Evolutionary conservation across 2,329 filamentous ascomycete genomes (phyloP).

Genomic region (Elsinoe necatrix): DNA sequence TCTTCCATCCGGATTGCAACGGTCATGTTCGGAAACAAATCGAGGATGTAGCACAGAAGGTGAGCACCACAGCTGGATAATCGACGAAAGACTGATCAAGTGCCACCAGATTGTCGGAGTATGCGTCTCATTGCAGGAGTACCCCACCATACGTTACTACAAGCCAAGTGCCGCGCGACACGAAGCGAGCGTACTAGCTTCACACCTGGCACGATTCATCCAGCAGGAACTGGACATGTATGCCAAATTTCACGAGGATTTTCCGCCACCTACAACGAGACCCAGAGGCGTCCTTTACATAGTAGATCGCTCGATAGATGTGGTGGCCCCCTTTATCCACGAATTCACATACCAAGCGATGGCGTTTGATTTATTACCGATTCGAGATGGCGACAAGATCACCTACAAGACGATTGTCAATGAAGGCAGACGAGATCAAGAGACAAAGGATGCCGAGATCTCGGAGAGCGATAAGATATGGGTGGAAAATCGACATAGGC

Average conservation of each 20-base stretch:
- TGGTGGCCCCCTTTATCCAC: conserved; percentile 78
- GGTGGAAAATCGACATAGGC: conserved; percentile 86
- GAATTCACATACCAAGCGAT: conserved; percentile 99
- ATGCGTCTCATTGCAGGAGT: conserved; percentile 87
- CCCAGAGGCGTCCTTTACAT: conserved; percentile 79
- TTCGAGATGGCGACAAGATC: conserved; percentile 81
- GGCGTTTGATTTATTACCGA: conserved; percentile 85
- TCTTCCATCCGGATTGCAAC: conserved; percentile 89
- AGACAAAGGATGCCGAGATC: conserved; percentile 87
- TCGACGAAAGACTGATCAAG: neutral
- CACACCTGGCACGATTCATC: conserved; percentile 80
- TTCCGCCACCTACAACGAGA: conserved; percentile 68
- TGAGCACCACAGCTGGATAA: conserved; percentile 30
- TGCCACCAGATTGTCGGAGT: conserved; percentile 65
- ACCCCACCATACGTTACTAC: conserved; percentile 88
- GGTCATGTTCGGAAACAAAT: conserved; percentile 73
- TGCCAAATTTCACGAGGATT: conserved; percentile 72
- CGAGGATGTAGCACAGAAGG: conserved; percentile 79
- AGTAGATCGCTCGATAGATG: conserved; percentile 86
- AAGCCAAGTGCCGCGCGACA: conserved; percentile 65
- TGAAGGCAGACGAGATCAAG: conserved; percentile 58
- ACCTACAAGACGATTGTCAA: conserved; percentile 76
- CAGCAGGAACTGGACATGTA: conserved; percentile 88
- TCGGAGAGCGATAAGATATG: conserved; percentile 86
- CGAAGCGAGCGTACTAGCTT: conserved; percentile 79